Conservation (phyloP, 306 rosid genomes). For the Trifolium repens region DNA sequence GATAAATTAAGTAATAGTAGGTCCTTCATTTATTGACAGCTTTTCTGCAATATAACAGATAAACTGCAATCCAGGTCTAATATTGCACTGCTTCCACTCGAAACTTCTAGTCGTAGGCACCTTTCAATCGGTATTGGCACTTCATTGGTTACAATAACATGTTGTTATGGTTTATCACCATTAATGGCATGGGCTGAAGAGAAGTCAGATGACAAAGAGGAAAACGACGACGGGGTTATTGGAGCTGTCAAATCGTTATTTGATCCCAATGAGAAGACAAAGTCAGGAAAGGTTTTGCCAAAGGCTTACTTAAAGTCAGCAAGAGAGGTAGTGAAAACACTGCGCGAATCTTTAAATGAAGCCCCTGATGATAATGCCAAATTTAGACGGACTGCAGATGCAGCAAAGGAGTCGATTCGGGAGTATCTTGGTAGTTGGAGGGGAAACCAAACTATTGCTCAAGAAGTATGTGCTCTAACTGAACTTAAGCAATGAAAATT, state of each 20-base stretch:
- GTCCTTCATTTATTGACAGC: conserved; percentile 47
- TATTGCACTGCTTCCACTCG: conserved; percentile 49
- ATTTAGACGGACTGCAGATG: conserved; percentile 91
- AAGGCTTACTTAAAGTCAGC: conserved; percentile 88
- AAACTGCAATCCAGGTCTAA: conserved; percentile 58
- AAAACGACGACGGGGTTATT: conserved; percentile 60
- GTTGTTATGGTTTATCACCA: conserved; percentile 53
- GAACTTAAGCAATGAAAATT: conserved; percentile 30
- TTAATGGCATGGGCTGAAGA: conserved; percentile 61
- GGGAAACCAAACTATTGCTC: conserved; percentile 64
- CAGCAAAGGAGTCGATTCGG: conserved; percentile 86
- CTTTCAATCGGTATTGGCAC: conserved; percentile 43
- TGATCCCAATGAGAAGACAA: conserved; percentile 73
- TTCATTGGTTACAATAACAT: conserved; percentile 51
- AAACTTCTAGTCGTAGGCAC: conserved; percentile 60
- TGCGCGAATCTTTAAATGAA: conserved; percentile 79
- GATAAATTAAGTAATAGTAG: not conserved
- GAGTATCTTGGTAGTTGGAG: conserved; percentile 84
- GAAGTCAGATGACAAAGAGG: conserved; percentile 48
- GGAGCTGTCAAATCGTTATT: conserved; percentile 70
- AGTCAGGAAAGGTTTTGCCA: conserved; percentile 80
- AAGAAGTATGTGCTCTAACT: conserved; percentile 62
- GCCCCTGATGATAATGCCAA: conserved; percentile 64
- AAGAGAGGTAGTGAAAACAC: conserved; percentile 78
- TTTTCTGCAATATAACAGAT: conserved; percentile 62